Evolutionary conservation across 345 rosid species (phyloP).

Genomic region (Lumnitzera racemosa): DNA sequence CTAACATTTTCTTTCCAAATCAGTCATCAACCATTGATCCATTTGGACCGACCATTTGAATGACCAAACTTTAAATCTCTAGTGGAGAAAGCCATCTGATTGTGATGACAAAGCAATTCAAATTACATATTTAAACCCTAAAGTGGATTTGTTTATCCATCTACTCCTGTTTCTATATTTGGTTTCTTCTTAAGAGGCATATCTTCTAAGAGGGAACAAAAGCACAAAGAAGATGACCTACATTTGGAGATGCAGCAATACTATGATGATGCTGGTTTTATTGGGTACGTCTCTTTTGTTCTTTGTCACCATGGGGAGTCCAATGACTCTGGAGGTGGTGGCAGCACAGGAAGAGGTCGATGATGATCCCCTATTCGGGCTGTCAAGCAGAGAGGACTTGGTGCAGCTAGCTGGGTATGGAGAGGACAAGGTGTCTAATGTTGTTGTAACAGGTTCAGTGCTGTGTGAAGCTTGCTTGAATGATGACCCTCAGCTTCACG

Average conservation of each 20-base stretch:
- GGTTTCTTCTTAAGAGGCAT: neutral
- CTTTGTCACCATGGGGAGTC: neutral
- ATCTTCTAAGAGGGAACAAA: neutral
- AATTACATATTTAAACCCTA: neutral
- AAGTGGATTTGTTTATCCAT: neutral
- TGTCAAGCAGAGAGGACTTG: conserved; percentile 45
- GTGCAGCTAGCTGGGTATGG: conserved; percentile 64
- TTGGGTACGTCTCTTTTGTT: conserved; percentile 2
- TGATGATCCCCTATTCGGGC: conserved; percentile 8
- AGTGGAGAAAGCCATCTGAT: too few species aligned
- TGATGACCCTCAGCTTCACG: neutral
- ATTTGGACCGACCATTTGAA: too few species aligned
- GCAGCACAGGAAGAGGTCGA: neutral
- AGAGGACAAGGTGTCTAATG: conserved; percentile 63
- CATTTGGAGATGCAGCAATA: conserved; percentile 18
- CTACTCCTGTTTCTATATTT: neutral
- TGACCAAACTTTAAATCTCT: too few species aligned
- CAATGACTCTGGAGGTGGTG: neutral
- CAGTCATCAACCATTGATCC: too few species aligned
- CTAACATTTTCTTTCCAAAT: too few species aligned
- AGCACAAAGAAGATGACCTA: conserved; percentile 41
- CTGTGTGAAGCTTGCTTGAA: conserved; percentile 24
- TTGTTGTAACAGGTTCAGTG: conserved; percentile 47
- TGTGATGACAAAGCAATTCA: too few species aligned
- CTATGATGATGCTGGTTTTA: conserved; percentile 1